Conservation (phyloP, 2,329 filamentous ascomycete species). For the Clarireedia homoeocarpa region DNA sequence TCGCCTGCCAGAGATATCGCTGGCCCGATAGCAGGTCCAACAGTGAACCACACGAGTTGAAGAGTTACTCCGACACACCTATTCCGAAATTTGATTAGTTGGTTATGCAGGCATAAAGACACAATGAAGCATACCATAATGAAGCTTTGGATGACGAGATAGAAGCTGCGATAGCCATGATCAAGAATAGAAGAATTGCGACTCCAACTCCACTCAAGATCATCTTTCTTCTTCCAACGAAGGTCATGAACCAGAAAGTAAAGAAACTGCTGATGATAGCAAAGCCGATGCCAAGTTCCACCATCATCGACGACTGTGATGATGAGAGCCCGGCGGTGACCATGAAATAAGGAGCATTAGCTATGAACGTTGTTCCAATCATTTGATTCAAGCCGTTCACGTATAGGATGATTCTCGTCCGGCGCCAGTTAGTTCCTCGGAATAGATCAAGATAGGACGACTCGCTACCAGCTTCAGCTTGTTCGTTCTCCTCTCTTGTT, state of each 20-base stretch:
- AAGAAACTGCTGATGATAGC: conserved; percentile 1
- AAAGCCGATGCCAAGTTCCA: not conserved
- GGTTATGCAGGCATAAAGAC: too few relatives aligned
- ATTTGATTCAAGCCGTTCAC: conserved; percentile 1
- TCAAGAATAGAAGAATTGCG: not conserved
- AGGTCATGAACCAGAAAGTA: conserved; percentile 3
- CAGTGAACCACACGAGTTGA: not conserved
- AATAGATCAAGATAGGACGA: not conserved
- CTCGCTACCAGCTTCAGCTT: not conserved
- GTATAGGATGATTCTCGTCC: not conserved
- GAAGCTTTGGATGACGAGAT: not conserved
- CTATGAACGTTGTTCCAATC: not conserved
- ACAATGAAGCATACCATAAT: not conserved
- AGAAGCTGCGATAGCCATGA: not conserved
- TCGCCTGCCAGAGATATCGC: not conserved
- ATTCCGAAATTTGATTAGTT: not conserved
- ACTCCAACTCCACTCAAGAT: not conserved
- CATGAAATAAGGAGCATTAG: conserved; percentile 2
- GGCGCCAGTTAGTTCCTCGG: conserved; percentile 1
- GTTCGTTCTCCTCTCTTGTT: not conserved
- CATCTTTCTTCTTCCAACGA: not conserved
- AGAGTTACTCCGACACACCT: conserved; percentile 1
- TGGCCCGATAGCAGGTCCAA: not conserved
- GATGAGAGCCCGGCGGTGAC: not conserved
- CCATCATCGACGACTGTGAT: not conserved